Base-by-base conservation (phyloP, 2,329 filamentous ascomycete genomes). In the Cladosporium velox region DNA sequence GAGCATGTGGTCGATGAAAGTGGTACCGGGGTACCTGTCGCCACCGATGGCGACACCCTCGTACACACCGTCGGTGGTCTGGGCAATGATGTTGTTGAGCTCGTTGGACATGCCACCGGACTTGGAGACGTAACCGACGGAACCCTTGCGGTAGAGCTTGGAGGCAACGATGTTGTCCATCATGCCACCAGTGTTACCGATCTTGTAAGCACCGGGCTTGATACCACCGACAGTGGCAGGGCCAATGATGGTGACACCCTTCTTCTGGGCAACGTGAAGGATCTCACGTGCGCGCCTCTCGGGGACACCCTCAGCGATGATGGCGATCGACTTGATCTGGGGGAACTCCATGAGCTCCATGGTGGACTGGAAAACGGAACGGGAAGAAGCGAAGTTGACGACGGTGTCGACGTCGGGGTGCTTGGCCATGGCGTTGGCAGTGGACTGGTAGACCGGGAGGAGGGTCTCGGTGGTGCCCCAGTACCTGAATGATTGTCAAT, bases 131-230 rank as follows among this genome's bases (percentile, higher is more conserved):
- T 99, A 99, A 76, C 92, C 95, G 73, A 99, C 93, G 74, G 95
- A 98, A 76, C 95, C 95, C 85, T 95, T 95, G 83, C 95, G 94
- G 90, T 99, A 99, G 69, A 99, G 92, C 90, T 99, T 99, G 80
- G 95, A 98, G 74, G 95, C 93, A 71, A 99, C 95, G 77, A 99
- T 99, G 88, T 99, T 99, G 88, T 99, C 95, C 95, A 99, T 99
- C 95, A 99, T 99, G 83, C 95, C 95, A 88, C 95, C 95, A 76
- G 95, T 99, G 88, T 99, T 99, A 81, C 95, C 95, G 72, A 99
- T 99, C 89, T 98, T 99, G 91, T 94, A 99, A 80, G 91, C 92
- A 81, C 95, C 95, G 70, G 95, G 95, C 89, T 98, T 99, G 85
- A 99, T 98, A 77, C 95, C 95, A 88, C 95, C 95, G 70, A 99